A percentile compares a stretch with the other conserved stretches of the same genome.
Conservation (phyloP, 805 yeast genomes). For the Candida boleticola region DNA sequence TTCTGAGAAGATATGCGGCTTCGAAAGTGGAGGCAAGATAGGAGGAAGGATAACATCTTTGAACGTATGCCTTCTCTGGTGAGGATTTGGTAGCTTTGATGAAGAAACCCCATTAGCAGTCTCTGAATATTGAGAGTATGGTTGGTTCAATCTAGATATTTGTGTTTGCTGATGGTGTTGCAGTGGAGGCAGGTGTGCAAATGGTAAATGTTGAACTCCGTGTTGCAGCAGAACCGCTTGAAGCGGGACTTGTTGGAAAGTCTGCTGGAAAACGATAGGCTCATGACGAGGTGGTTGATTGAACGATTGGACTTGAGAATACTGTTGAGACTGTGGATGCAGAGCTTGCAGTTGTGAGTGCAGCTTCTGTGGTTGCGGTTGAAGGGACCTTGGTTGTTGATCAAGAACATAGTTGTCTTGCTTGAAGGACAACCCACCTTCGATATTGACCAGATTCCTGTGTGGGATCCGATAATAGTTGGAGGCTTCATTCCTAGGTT, state of each 20-base stretch:
- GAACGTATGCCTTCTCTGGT: neutral
- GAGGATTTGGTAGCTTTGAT: neutral
- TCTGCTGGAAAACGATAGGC: neutral
- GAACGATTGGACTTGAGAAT: neutral
- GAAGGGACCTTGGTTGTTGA: neutral
- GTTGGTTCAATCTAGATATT: slow-evolving; percentile 1
- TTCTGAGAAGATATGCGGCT: neutral
- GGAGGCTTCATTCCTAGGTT: neutral
- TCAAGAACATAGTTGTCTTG: slow-evolving; percentile 3
- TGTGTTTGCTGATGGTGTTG: slow-evolving; percentile 7
- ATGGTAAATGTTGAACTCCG: neutral
- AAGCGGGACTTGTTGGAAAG: neutral
- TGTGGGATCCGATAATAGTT: slow-evolving; percentile 4
- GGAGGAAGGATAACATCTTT: slow-evolving; percentile 5
- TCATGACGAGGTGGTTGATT: neutral
- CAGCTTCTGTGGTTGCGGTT: neutral
- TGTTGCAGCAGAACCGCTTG: neutral
- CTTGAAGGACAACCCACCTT: neutral
- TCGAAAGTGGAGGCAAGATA: slow-evolving; percentile 5
- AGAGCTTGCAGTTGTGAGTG: neutral
- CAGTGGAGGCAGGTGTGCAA: slow-evolving; percentile 5
- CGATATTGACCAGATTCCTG: slow-evolving; percentile 4
- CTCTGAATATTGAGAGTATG: neutral
- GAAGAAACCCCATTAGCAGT: neutral
- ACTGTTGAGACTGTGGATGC: neutral